These are phyloP conservation scores for Berkeleyomyces basicola DNA, from an alignment of 2,329 filamentous ascomycete genomes.

Conservation along the genomic window DNA sequence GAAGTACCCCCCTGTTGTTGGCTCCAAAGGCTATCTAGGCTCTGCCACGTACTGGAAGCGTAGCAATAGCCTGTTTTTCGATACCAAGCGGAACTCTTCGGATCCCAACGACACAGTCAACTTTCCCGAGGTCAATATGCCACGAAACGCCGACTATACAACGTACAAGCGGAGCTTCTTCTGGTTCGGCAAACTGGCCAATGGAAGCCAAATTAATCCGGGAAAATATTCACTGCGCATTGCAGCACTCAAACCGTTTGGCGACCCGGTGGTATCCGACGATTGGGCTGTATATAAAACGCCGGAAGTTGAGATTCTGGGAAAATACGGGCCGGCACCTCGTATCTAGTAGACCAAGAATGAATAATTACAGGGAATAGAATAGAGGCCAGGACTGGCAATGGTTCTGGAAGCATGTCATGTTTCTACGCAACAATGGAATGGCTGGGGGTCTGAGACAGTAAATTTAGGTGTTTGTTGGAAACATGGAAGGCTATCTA, in stretches of 20 bases:
- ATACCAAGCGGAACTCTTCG: not conserved
- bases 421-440: too few species aligned
- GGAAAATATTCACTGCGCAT: conserved; percentile 18
- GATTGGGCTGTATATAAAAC: conserved; percentile 19
- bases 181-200: conserved; percentile 19
- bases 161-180: conserved; percentile 9
- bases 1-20: conserved; percentile 26
- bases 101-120: not conserved
- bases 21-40: conserved; percentile 27
- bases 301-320: conserved; percentile 12
- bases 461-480: not conserved
- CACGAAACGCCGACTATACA: conserved; percentile 24
- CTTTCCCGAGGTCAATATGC: conserved; percentile 10
- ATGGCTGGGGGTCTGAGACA: too few species aligned
- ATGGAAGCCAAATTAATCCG: conserved; percentile 18
- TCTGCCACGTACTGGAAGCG: conserved; percentile 19
- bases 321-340: not conserved
- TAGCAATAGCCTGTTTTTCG: conserved; percentile 3
- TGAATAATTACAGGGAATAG: too few species aligned
- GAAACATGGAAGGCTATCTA: not conserved
- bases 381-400: too few species aligned
- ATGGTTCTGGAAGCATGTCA: too few species aligned
- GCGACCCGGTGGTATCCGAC: conserved; percentile 12
- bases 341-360: not conserved
- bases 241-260: conserved; percentile 19